phyloP scores from a whole-genome alignment of 805 yeast species.

The Metahyphopichia silvanorum region DNA sequence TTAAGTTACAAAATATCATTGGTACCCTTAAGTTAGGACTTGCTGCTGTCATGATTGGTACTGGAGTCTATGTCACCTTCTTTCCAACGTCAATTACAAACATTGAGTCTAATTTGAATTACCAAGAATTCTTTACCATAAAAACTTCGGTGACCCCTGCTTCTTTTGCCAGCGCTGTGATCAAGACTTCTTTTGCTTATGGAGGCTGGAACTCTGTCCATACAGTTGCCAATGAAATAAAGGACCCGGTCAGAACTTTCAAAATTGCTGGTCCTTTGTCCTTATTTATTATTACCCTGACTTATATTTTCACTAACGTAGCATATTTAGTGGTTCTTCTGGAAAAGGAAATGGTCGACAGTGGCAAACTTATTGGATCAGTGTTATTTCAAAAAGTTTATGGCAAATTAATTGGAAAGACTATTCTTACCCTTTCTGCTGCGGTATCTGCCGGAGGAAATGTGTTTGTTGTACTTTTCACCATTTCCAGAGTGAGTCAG shows the following conservation, averaged over 20 bases:
- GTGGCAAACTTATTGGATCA: slow-evolving; percentile 61
- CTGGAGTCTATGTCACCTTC: slow-evolving; percentile 56
- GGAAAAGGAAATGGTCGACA: slow-evolving; percentile 47
- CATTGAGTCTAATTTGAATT: slow-evolving; percentile 40
- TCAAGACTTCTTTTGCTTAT: slow-evolving; percentile 57
- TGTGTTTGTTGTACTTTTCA: slow-evolving; percentile 57
- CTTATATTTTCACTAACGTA: slow-evolving; percentile 50
- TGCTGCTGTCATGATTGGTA: slow-evolving; percentile 49
- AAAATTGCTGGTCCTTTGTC: slow-evolving; percentile 62
- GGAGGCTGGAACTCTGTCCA: slow-evolving; percentile 66
- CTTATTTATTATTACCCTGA: slow-evolving; percentile 41
- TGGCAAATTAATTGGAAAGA: slow-evolving; percentile 51
- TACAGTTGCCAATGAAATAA: slow-evolving; percentile 58
- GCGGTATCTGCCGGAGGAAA: slow-evolving; percentile 64
- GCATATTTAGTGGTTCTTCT: slow-evolving; percentile 57
- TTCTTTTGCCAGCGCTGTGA: slow-evolving; percentile 51
- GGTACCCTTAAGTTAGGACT: slow-evolving; percentile 60
- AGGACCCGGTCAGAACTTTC: slow-evolving; percentile 55
- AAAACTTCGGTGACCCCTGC: slow-evolving; percentile 37
- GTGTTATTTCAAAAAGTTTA: slow-evolving; percentile 53
- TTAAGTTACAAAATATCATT: slow-evolving; percentile 56
- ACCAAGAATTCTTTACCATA: slow-evolving; percentile 26
- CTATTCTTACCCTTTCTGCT: slow-evolving; percentile 52
- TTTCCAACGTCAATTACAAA: slow-evolving; percentile 45
- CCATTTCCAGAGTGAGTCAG: slow-evolving; percentile 60